phyloP scores from a whole-genome alignment of 2,329 filamentous ascomycete species.

The Neonectria ditissima region DNA sequence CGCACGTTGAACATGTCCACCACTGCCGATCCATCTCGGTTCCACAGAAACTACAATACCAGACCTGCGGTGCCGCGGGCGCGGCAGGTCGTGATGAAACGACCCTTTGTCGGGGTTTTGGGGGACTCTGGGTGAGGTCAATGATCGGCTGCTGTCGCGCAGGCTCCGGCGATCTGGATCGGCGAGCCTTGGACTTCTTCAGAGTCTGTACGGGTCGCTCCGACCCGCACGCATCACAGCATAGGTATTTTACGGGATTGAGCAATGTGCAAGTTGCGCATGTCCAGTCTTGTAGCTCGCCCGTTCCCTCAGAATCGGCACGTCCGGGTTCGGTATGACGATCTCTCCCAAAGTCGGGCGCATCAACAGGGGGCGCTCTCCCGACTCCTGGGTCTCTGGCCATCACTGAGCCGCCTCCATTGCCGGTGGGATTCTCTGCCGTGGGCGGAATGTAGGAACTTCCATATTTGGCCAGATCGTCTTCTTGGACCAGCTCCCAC shows the following conservation, averaged over 20 bases:
- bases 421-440: constrained; percentile 63
- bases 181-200: constrained; percentile 31
- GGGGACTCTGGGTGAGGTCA: constrained; percentile 52
- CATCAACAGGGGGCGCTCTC: constrained; percentile 21
- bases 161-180: constrained; percentile 30
- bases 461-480: constrained; percentile 70
- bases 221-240: constrained; percentile 68
- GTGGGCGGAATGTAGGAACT: constrained; percentile 63
- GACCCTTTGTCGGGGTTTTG: constrained; percentile 35
- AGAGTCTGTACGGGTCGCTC: constrained; percentile 50
- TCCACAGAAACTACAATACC: constrained; percentile 66
- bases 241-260: constrained; percentile 63
- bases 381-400: constrained; percentile 27
- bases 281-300: constrained; percentile 56
- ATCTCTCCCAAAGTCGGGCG: neutral
- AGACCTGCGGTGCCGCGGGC: constrained; percentile 50
- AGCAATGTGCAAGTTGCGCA: constrained; percentile 68
- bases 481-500: constrained; percentile 88
- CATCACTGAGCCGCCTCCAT: constrained; percentile 51
- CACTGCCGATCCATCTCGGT: constrained; percentile 64
- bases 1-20: constrained; percentile 69
- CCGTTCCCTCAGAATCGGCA: constrained; percentile 5
- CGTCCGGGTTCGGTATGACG: neutral
- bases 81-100: constrained; percentile 21
- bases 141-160: constrained; percentile 40